Evolutionary conservation across 2,329 filamentous ascomycete species (phyloP).

Genomic region (Cercospora janseana): DNA sequence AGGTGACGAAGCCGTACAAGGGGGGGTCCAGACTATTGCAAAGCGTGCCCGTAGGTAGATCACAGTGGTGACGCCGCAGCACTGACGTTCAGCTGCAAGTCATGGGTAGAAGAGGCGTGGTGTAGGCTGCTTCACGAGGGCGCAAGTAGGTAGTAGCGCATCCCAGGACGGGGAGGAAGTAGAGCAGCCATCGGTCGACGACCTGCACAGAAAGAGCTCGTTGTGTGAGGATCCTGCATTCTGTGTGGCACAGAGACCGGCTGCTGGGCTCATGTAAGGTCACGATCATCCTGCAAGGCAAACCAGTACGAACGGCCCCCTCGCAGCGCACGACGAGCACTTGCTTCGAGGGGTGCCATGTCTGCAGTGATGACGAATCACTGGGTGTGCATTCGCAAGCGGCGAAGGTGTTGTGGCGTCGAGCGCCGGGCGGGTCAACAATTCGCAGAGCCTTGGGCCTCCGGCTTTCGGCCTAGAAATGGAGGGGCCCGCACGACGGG

Average conservation of each 20-base stretch:
- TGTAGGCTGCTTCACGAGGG: background rate
- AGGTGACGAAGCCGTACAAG: constrained; percentile 7
- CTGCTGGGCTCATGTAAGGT: background rate
- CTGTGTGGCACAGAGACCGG: no score
- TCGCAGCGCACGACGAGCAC: background rate
- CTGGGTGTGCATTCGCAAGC: no score
- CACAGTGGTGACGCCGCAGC: background rate
- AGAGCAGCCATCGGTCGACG: background rate
- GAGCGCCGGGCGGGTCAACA: no score
- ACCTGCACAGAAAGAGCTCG: background rate
- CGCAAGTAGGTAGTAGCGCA: no score
- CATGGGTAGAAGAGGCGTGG: background rate
- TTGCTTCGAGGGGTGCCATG: background rate
- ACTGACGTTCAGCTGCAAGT: background rate
- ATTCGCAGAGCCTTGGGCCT: no score
- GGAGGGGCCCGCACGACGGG: no score
- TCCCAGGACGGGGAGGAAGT: no score
- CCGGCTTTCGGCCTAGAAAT: no score
- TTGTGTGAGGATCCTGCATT: no score
- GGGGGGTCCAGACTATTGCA: background rate
- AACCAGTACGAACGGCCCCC: background rate
- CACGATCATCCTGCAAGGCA: no score
- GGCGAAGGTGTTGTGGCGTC: no score
- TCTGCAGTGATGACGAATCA: background rate
- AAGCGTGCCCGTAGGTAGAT: background rate